Base-by-base conservation (phyloP, 768 basidiomycete genomes). In the Agaricus blazei region DNA sequence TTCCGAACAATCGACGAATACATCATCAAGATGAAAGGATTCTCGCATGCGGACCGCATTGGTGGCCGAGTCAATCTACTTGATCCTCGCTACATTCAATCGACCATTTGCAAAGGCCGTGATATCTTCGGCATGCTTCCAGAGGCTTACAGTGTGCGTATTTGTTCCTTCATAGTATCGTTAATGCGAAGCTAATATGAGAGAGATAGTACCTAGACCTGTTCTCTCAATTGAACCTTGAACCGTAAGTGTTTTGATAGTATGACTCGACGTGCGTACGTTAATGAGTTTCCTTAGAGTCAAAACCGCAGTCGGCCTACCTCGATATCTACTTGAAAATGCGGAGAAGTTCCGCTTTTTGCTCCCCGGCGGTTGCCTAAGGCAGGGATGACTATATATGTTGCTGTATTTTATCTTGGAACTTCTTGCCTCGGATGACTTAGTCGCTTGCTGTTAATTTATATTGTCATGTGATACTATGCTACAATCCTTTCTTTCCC, bases 121-220 rank as follows among this genome's bases (percentile, higher is more conserved):
- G 84, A 87, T 58, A 79, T 85, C 26, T 85, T 84, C 62, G 79
- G 74, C 11, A 84, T 85, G 83, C 66, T 85, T 8, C 84, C 84
- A 15, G 84, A 86, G 66, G 80, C 79, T 1, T 82, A 81, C 61
- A 77, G 68, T 53, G 79, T 81, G 59, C 63, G 77, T 72, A 19
- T 26, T 34, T 19, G 24, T 15, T 15, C 40, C 45, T 5, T 19
- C 8, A 31, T n/a, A 14, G 48, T 26, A 24, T 43, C 58, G 48
- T 24, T 31, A 28, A 19, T 50, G 9, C 43, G 12, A 31, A 19
- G 27, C 19, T 41, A 5, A 41, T 42, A 27, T 27, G 9, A 5
- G 46, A 9, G 38, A 12, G n/a, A 12, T 58, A 81, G 80, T 83
- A 78, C 59, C 70, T 75, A 40, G 80, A 82, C 59, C 62, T 84